phyloP scores from a whole-genome alignment of 768 basidiomycete genomes.

The Amyloporia xantha region DNA sequence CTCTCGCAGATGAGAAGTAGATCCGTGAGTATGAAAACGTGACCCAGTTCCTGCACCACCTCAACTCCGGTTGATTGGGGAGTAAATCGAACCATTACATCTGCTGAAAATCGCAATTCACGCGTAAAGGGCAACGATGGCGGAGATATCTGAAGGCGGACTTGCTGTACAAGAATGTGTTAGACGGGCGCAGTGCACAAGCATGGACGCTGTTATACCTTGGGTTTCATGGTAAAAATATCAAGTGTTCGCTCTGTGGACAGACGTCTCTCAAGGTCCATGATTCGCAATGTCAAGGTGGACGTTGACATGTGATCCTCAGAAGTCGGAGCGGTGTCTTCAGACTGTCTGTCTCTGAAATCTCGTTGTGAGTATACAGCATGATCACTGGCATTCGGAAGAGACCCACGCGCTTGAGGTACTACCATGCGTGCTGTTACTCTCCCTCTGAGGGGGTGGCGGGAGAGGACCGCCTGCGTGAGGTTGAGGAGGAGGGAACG shows the following conservation, averaged over 20 bases:
- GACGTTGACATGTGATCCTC: constrained; percentile 45
- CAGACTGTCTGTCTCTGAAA: too few species aligned
- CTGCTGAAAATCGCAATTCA: constrained; percentile 63
- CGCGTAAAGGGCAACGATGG: constrained; percentile 73
- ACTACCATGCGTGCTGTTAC: too few species aligned
- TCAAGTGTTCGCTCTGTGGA: constrained; percentile 77
- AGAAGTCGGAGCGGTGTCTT: too few species aligned
- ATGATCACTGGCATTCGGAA: background rate
- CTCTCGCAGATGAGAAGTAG: constrained; percentile 87
- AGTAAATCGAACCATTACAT: constrained; percentile 70
- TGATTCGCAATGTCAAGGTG: constrained; percentile 49
- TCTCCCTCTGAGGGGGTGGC: too few species aligned
- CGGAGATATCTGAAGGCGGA: constrained; percentile 85
- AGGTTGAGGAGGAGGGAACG: constrained; percentile 1
- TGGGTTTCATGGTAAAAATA: constrained; percentile 92
- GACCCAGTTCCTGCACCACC: constrained; percentile 69
- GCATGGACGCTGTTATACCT: constrained; percentile 45
- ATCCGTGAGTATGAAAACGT: constrained; percentile 87
- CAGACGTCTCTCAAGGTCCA: constrained; percentile 77
- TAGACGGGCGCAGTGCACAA: background rate
- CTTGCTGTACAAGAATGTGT: constrained; percentile 48
- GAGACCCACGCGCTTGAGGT: too few species aligned
- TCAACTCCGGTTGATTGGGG: constrained; percentile 70
- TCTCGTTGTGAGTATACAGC: too few species aligned
- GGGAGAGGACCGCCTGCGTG: too few species aligned